Base-by-base conservation (phyloP, 805 yeast species). In the Yarrowia keelungensis region DNA sequence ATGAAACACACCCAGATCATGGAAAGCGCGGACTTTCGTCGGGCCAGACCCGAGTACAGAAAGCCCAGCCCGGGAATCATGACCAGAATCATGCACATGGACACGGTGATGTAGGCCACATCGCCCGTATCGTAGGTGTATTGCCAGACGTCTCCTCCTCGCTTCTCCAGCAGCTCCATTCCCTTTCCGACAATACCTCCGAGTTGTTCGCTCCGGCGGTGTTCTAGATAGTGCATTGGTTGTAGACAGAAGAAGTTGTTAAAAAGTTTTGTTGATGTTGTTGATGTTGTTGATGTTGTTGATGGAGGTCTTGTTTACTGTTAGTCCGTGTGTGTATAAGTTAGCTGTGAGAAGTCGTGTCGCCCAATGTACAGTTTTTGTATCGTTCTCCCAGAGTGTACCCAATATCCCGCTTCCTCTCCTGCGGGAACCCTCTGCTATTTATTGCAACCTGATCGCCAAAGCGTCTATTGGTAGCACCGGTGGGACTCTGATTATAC, bases 61-160 rank as follows among this genome's bases (percentile, higher is more conserved):
- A 93, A 91, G 2, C 96, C 98, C 74, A 94, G 85, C 16, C 98
- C 98, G 19, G 98, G 97, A 36, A 94, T 86, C 98, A 94, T 94
- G 73, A 93, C 82, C 80, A 94, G 85, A 66, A 93, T 97, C 74
- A 91, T 79, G 56, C 78, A 71, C 10, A 81, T 73, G 58, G 79
- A 77, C n/a, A 80, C 70, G 26, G 75, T 56, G 16, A 81, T 71
- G 72, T 78, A 81, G 42, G 76, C 76, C 8, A 76, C 73, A 69
- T 78, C 82, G 26, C 84, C 83, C 0, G 81, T 71, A 69, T 80
- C 78, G 71, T 78, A 81, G 12, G 22, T 66, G 69, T 45, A 67
- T 8, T 39, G 41, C 68, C 68, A 65, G 15, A 65, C 51, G 26
- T 65, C 67, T 2, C 56, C 67, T 39, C 67, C 47, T 35, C 54